Percentiles rank a stretch among this genome's conserved stretches.
Evolutionary conservation across 2,329 filamentous ascomycete species (phyloP).

Genomic region (Aspergillus felis): DNA sequence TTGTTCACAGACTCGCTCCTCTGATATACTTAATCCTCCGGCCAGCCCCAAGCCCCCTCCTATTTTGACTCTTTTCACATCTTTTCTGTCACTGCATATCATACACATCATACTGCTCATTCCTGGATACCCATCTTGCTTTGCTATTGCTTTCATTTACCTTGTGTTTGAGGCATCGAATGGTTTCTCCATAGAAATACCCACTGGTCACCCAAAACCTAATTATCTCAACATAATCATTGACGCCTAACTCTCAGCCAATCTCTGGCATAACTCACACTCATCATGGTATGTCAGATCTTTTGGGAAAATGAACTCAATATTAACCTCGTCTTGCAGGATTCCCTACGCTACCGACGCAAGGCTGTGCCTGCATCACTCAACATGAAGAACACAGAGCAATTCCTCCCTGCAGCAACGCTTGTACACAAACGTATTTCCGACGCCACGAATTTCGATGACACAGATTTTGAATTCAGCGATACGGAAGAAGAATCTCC

Average conservation of each 20-base stretch:
- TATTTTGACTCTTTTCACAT: not conserved
- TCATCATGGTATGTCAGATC: conserved; percentile 3
- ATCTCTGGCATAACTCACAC: not conserved
- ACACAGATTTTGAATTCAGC: conserved; percentile 42
- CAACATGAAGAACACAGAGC: conserved; percentile 11
- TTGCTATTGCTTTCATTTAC: not conserved
- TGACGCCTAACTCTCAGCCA: not conserved
- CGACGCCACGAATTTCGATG: conserved; percentile 33
- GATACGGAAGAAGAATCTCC: conserved; percentile 40
- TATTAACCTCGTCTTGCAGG: conserved; percentile 3
- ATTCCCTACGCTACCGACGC: conserved; percentile 13
- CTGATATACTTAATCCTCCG: conserved; percentile 5
- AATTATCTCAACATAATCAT: not conserved
- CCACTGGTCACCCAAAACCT: not conserved
- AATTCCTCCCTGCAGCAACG: conserved; percentile 11
- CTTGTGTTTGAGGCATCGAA: not conserved
- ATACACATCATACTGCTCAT: conserved; percentile 1
- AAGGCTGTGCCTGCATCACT: conserved; percentile 15
- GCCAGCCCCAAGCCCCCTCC: not conserved
- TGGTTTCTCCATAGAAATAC: not conserved
- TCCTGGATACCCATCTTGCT: conserved; percentile 1
- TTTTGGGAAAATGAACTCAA: not conserved
- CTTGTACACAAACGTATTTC: conserved; percentile 25
- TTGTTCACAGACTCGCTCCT: conserved; percentile 1
- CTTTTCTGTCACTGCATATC: not conserved